Evolutionary conservation across 495 filamentous ascomycete genomes (phyloP).

Genomic region (Hyaloscypha hepaticicola): DNA sequence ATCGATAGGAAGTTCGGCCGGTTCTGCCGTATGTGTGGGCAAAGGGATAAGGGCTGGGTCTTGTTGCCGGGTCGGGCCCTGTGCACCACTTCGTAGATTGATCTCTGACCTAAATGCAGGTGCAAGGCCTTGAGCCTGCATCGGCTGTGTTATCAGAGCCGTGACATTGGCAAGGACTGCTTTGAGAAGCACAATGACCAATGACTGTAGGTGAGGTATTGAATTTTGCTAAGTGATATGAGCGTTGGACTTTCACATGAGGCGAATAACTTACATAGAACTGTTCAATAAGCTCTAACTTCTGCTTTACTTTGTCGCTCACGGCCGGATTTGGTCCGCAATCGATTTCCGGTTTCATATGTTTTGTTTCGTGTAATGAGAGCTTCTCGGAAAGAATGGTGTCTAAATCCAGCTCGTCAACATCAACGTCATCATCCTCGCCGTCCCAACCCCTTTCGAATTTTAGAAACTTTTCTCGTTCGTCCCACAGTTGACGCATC

Average conservation of each 20-base stretch:
- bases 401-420: conserved; percentile 48
- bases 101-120: conserved; percentile 28
- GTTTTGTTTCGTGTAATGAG: conserved; percentile 31
- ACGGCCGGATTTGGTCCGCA: conserved; percentile 52
- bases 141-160: conserved; percentile 46
- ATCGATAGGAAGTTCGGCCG: conserved; percentile 49
- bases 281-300: conserved; percentile 70
- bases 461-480: conserved; percentile 84
- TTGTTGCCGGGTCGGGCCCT: conserved; percentile 19
- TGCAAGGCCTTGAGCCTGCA: conserved; percentile 29
- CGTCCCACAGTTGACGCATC: conserved; percentile 92
- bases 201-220: conserved; percentile 82
- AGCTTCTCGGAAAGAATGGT: conserved; percentile 37
- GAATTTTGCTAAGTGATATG: conserved; percentile 56
- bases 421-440: conserved; percentile 49
- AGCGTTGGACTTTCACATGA: conserved; percentile 28
- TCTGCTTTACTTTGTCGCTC: conserved; percentile 52
- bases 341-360: conserved; percentile 38
- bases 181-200: conserved; percentile 92
- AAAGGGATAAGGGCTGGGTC: conserved; percentile 29
- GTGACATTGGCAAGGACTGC: conserved; percentile 81
- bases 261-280: conserved; percentile 72
- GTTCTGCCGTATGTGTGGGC: conserved; percentile 32
- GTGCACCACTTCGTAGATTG: conserved; percentile 26
- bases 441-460: conserved; percentile 86